A percentile compares a stretch with the other conserved stretches of the same genome.
Conservation (phyloP, 306 rosid genomes). For the Sophora flavescens region DNA sequence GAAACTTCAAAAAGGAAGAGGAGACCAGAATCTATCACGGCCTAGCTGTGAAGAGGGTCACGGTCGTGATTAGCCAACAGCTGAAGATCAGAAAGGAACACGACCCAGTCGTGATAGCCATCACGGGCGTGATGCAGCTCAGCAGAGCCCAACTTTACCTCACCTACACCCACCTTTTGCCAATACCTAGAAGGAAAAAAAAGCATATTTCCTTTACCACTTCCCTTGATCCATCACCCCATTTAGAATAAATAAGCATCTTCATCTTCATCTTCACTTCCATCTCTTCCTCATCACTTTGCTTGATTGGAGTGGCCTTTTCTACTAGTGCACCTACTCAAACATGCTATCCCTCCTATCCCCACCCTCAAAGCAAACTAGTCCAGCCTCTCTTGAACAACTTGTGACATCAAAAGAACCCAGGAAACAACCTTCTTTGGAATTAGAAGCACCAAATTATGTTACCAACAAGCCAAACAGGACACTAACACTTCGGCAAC, state of each 20-base stretch:
- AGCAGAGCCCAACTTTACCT: slow-evolving; percentile 54
- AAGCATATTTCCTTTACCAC: slow-evolving; percentile 61
- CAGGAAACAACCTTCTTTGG: slow-evolving; percentile 39
- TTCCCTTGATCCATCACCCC: slow-evolving; percentile 43
- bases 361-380: slow-evolving; percentile 42
- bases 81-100: too few species aligned
- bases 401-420: slow-evolving; percentile 49
- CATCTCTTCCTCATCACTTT: slow-evolving; percentile 38
- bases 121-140: too few species aligned
- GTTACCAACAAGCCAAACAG: slow-evolving; percentile 45
- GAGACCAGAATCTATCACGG: too few species aligned
- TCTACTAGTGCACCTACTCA: background rate
- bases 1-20: too few species aligned
- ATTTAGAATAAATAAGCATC: slow-evolving; percentile 42
- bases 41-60: too few species aligned
- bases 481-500: slow-evolving; percentile 51
- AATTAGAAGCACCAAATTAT: slow-evolving; percentile 33
- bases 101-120: too few species aligned
- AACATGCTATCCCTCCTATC: slow-evolving; percentile 57
- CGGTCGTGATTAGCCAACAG: too few species aligned
- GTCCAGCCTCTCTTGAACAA: slow-evolving; percentile 55
- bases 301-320: slow-evolving; percentile 24
- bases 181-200: slow-evolving; percentile 48
- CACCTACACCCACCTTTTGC: slow-evolving; percentile 49
- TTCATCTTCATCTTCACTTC: slow-evolving; percentile 25